Percentiles rank a stretch among this genome's conserved stretches.
These are phyloP conservation scores for Pseudogymnoascus sp. DNA, from an alignment of 2,329 filamentous ascomycete species.

Conservation along the genomic window DNA sequence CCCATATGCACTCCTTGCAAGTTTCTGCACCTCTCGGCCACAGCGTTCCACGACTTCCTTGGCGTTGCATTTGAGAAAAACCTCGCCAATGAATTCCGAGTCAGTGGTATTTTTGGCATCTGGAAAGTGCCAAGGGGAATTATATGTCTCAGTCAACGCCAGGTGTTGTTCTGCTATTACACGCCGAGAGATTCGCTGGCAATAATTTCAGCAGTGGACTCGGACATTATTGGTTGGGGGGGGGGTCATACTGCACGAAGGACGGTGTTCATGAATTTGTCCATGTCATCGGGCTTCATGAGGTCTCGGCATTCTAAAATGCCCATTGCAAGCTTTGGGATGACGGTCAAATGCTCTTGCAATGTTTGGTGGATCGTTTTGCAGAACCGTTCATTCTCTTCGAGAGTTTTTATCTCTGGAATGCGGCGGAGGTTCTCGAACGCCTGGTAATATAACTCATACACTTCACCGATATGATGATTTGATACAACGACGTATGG, in stretches of 20 bases:
- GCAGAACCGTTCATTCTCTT: conserved; percentile 87
- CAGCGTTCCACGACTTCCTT: conserved; percentile 82
- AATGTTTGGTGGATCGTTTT: conserved; percentile 70
- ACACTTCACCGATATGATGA: conserved; percentile 84
- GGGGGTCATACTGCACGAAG: conserved; percentile 64
- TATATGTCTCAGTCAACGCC: conserved; percentile 87
- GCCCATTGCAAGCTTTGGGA: conserved; percentile 89
- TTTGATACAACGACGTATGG: conserved; percentile 97
- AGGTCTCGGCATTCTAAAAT: conserved; percentile 82
- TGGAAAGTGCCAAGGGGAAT: conserved; percentile 82
- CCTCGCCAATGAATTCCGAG: conserved; percentile 86
- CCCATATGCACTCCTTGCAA: conserved; percentile 70
- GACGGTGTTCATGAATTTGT: conserved; percentile 92
- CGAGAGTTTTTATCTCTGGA: conserved; percentile 72
- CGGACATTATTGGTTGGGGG: not conserved
- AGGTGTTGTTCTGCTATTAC: conserved; percentile 98
- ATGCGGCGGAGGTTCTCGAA: conserved; percentile 85
- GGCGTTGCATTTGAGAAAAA: conserved; percentile 88
- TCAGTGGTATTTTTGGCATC: conserved; percentile 53
- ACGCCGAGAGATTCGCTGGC: conserved; percentile 79
- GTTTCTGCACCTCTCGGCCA: conserved; percentile 63
- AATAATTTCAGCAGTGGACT: conserved; percentile 2
- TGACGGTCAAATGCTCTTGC: conserved; percentile 83
- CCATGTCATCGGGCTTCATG: conserved; percentile 72
- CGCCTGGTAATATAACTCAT: conserved; percentile 94